Evolutionary conservation across 2,329 filamentous ascomycete genomes (phyloP).

Genomic region (Penicillium sp.): DNA sequence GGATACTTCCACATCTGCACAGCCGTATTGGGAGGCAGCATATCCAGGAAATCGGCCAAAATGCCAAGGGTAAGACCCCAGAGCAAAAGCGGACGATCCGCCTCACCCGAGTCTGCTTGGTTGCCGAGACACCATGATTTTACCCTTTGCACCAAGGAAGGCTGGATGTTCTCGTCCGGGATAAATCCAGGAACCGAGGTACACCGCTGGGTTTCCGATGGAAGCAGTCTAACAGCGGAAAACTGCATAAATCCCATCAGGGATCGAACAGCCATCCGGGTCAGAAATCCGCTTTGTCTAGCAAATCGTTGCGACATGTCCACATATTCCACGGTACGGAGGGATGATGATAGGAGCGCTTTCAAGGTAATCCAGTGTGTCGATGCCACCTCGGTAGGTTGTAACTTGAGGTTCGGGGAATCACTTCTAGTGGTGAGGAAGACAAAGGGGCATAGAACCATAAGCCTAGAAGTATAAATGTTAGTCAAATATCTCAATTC

Average conservation of each 20-base stretch:
- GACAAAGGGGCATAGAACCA: conserved; percentile 70
- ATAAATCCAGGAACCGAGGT: conserved; percentile 55
- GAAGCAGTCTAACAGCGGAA: conserved; percentile 62
- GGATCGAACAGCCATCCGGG: conserved; percentile 55
- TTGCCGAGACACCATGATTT: conserved; percentile 30
- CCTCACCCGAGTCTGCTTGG: conserved; percentile 32
- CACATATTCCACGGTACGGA: conserved; percentile 63
- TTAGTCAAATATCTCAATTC: background rate
- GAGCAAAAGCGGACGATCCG: conserved; percentile 56
- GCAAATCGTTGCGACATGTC: conserved; percentile 64
- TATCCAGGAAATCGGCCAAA: conserved; percentile 66
- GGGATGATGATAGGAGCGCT: conserved; percentile 58
- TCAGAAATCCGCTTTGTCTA: conserved; percentile 55
- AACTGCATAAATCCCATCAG: conserved; percentile 68
- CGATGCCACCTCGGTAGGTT: conserved; percentile 67
- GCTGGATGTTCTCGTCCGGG: conserved; percentile 28
- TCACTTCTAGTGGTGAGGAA: conserved; percentile 61
- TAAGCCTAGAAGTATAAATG: conserved; percentile 48
- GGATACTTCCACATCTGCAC: conserved; percentile 67
- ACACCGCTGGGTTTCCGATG: conserved; percentile 62
- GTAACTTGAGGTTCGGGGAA: conserved; percentile 60
- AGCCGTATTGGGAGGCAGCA: conserved; percentile 63
- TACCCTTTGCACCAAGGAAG: conserved; percentile 26
- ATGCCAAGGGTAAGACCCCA: conserved; percentile 71
- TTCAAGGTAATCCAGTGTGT: conserved; percentile 69